A percentile compares a stretch with the other conserved stretches of the same genome.
Evolutionary conservation across 768 basidiomycete species (phyloP).

Genomic region (Macrolepiota fuliginosa): DNA sequence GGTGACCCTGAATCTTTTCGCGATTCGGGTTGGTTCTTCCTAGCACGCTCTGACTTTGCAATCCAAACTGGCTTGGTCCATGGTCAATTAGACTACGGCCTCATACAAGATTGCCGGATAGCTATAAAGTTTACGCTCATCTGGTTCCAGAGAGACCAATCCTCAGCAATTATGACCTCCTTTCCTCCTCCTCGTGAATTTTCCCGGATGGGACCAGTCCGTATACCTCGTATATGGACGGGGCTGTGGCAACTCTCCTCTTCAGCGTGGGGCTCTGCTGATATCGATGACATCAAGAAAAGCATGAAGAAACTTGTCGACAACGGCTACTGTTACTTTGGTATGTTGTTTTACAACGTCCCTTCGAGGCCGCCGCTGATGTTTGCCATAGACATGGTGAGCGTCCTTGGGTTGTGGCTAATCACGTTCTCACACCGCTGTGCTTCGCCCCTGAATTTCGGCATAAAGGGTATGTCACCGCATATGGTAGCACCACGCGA

Average conservation of each 20-base stretch:
- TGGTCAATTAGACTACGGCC: conserved; percentile 1
- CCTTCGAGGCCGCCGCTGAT: neutral
- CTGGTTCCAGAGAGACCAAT: conserved; percentile 14
- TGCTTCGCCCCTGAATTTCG: neutral
- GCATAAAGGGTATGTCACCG: conserved; percentile 25
- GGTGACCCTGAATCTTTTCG: neutral
- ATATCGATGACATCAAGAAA: conserved; percentile 59
- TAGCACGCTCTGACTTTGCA: neutral
- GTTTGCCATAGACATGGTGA: conserved; percentile 35
- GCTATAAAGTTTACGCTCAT: conserved; percentile 9
- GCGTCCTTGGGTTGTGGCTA: conserved; percentile 2
- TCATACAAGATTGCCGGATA: conserved; percentile 18
- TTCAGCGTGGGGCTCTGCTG: conserved; percentile 80
- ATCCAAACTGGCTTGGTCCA: conserved; percentile 1
- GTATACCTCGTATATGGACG: conserved; percentile 65
- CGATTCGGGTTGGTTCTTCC: neutral
- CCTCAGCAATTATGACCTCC: conserved; percentile 18
- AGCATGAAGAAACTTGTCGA: conserved; percentile 67
- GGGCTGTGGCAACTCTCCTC: conserved; percentile 88
- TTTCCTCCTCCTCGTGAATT: conserved; percentile 34
- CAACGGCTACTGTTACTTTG: conserved; percentile 63
- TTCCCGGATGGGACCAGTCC: conserved; percentile 54
- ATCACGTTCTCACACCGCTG: neutral
- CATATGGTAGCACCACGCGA: neutral
- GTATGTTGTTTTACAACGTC: conserved; percentile 26